Base-by-base conservation (phyloP, 2,329 filamentous ascomycete species). In the Fusarium dlaminii region DNA sequence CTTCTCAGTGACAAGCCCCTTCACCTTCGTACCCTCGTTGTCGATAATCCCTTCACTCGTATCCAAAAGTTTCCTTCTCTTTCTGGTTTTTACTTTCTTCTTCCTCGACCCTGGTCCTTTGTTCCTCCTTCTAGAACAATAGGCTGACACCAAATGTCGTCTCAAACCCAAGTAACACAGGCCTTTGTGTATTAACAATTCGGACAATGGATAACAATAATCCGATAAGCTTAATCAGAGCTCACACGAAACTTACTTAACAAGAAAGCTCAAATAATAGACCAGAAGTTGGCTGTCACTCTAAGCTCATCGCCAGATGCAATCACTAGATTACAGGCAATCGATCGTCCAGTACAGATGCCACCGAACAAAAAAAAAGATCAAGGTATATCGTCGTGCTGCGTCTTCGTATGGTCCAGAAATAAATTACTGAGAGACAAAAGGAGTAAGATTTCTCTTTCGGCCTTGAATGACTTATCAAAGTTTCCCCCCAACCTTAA, bases 271-370 rank as follows among this genome's bases (percentile, higher is more conserved):
- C 20, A 30, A 22, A 11, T 6, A 22, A 11, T 24, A 24, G 30
- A 36, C 5, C 13, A 30, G 9, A 18, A 42, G 17, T 42, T 63
- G 27, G 10, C 42, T 60, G 34, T 39, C 36, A 22, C 29, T 46
- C 45, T 59, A 32, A 32, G 40, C 37, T 45, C 58, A 39, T 61
- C 63, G 24, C 54, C 37, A 37, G 13, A 13, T 32, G n/a, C 39
- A 62, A 72, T 40, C 39, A 49, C 62, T 71, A 27, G 45, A 60
- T 58, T 58, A 37, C 43, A 30, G 27, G n/a, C 22, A 57, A 56
- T 56, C 27, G 24, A 29, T 42, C 37, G 42, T 36, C 34, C 48
- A 57, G 34, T 37, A 60, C 32, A 56, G 24, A 54, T n/a, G 56
- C n/a, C 20, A 13, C 12, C 10, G 15, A 24, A 49, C 24, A 24